These are phyloP conservation scores for Mucor velutinosus DNA, from an alignment of 371 early-diverging fungal genomes.

Conservation along the genomic window DNA sequence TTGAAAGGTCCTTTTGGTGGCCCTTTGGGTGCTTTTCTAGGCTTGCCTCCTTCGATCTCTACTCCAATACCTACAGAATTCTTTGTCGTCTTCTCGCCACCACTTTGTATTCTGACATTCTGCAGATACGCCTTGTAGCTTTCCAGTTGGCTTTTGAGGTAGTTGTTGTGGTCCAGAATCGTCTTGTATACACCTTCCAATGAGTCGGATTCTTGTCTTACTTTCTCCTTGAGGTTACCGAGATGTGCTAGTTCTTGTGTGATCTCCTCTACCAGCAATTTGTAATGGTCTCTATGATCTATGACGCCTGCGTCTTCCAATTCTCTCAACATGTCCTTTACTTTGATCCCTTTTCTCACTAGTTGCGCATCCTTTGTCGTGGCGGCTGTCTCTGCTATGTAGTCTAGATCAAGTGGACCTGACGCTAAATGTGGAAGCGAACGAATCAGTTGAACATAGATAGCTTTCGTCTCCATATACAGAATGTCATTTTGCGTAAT, in stretches of 20 bases:
- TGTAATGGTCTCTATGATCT: slow-evolving; percentile 70
- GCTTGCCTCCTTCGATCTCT: slow-evolving; percentile 36
- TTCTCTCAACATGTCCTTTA: slow-evolving; percentile 85
- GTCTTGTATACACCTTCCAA: slow-evolving; percentile 88
- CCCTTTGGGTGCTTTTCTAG: slow-evolving; percentile 40
- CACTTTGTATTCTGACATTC: slow-evolving; percentile 88
- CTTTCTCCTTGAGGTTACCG: slow-evolving; percentile 83
- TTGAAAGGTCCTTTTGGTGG: slow-evolving; percentile 68
- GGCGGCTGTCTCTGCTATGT: slow-evolving; percentile 83
- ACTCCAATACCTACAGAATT: slow-evolving; percentile 50
- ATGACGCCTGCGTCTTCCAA: slow-evolving; percentile 75
- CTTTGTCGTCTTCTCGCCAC: slow-evolving; percentile 52
- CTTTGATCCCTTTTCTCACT: slow-evolving; percentile 89
- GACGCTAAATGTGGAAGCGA: slow-evolving; percentile 64
- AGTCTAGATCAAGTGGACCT: slow-evolving; percentile 58
- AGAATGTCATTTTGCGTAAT: slow-evolving; percentile 87
- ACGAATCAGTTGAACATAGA: slow-evolving; percentile 90
- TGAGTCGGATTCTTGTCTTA: slow-evolving; percentile 76
- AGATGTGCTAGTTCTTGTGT: slow-evolving; percentile 80
- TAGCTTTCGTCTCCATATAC: slow-evolving; percentile 90
- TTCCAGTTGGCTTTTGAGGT: slow-evolving; percentile 85
- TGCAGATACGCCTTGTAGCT: slow-evolving; percentile 93
- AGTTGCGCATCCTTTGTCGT: slow-evolving; percentile 82
- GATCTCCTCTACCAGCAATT: slow-evolving; percentile 83
- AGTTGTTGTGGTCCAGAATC: slow-evolving; percentile 93